Base-by-base conservation (phyloP, 352 stramenopile genomes). In the Lagenidium giganteum region DNA sequence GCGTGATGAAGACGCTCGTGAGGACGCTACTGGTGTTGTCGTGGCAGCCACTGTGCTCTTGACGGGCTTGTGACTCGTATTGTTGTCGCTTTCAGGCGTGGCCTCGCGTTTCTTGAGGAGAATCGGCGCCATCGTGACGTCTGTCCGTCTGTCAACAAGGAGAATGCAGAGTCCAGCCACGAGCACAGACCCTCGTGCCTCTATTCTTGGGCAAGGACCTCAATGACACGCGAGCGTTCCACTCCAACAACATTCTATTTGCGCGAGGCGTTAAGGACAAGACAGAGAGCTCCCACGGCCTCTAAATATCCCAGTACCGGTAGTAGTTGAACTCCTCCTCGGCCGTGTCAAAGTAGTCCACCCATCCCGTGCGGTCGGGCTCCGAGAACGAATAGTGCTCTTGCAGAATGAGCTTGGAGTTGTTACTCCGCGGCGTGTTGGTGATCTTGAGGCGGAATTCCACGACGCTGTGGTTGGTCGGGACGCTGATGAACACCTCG, bases 311-410 rank as follows among this genome's bases (percentile, higher is more conserved):
- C 76, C 74, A 83, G 21, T 66, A 78, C 18, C 74, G 68, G 39
- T 85, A 83, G 57, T 73, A 92, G 31, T 80, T 69, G 57, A 92
- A 87, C 46, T 84, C 71, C 24, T 92, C 79, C 5, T 85, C 64
- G 27, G 57, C 51, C 18, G 74, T 88, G 36, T 91, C 72, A 48
- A 80, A 91, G 35, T 83, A 50, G 51, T 78, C 70, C 32, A 83
- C 46, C 70, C 70, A 86, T 20, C 70, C 71, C 3, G 61, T 83
- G 29, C 78, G 67, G 27, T 84, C 56, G 1, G 70, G 75, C 51
- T 85, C 73, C 2, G 76, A 89, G 53, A 83, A 80, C 30, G 70
- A 64, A 36, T 72, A 87, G 55, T 89, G 76, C 31, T 89, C 73
- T 14, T 78, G 66, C 26, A 89, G 54, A 21, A 85, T 43, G 23